These are phyloP conservation scores for Backusella circina DNA, from an alignment of 192 early-diverging fungal genomes.

Conservation along the genomic window DNA sequence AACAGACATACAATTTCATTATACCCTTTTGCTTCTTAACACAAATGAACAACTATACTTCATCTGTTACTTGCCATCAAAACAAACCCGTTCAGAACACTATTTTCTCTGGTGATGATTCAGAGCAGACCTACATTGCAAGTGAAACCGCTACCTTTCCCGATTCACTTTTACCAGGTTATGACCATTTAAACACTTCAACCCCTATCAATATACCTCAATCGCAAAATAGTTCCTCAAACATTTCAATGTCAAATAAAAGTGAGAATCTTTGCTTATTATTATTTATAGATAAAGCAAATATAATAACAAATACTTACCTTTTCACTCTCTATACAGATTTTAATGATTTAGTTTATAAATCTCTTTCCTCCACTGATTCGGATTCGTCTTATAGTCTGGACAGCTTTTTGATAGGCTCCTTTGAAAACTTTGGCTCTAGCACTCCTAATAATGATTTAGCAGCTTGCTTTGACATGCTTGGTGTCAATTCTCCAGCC, in stretches of 20 bases:
- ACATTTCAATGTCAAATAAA: not conserved
- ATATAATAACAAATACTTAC: not conserved
- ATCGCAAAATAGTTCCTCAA: not conserved
- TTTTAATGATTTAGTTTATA: not conserved
- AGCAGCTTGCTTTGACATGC: not conserved
- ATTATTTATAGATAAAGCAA: not conserved
- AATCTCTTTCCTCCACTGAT: not conserved
- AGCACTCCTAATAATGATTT: not conserved
- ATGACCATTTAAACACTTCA: not conserved
- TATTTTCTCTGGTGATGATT: not conserved
- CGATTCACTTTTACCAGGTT: not conserved
- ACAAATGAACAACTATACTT: not conserved
- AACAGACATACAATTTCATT: not conserved
- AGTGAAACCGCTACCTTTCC: not conserved
- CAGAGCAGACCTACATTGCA: not conserved
- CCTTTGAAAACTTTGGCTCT: not conserved
- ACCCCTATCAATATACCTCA: not conserved
- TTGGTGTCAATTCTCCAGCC: not conserved
- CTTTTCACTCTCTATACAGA: not conserved
- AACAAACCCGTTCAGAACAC: not conserved
- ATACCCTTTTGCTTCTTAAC: not conserved
- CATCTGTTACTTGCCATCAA: not conserved
- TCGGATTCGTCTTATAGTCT: not conserved
- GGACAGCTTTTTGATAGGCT: not conserved
- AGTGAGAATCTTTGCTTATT: not conserved